phyloP scores from a whole-genome alignment of 1,284 basidiomycete species.

The Xerocomus nothofagi region DNA sequence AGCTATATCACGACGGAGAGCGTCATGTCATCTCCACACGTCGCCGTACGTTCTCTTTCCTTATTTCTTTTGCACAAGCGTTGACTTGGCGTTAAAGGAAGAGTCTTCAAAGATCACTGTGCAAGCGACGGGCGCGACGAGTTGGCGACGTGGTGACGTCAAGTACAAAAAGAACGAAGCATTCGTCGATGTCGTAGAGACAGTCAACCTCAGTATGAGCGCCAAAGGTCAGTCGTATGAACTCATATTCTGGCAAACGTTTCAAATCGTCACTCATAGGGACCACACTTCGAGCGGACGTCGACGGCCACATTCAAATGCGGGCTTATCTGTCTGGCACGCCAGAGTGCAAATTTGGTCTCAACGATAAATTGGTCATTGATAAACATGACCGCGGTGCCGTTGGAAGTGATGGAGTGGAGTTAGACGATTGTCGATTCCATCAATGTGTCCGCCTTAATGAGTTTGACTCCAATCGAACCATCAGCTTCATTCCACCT shows the following conservation, averaged over 20 bases:
- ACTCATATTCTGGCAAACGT: neutral
- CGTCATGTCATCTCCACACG: conserved; percentile 79
- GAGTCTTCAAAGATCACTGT: conserved; percentile 96
- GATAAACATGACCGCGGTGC: conserved; percentile 77
- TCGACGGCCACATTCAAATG: conserved; percentile 98
- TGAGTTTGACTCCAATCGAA: conserved; percentile 91
- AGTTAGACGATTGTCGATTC: conserved; percentile 97
- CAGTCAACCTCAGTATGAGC: conserved; percentile 94
- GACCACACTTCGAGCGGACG: conserved; percentile 91
- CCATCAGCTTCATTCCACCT: conserved; percentile 96
- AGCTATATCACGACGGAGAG: conserved; percentile 98
- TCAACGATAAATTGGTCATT: conserved; percentile 97
- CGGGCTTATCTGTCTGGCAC: conserved; percentile 95
- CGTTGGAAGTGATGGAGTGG: conserved; percentile 73
- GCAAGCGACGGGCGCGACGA: conserved; percentile 93
- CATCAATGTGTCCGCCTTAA: conserved; percentile 97
- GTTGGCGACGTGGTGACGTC: conserved; percentile 91
- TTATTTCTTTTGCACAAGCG: neutral
- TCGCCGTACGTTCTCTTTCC: conserved; percentile 58
- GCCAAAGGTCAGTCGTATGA: conserved; percentile 68
- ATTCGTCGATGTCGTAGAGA: conserved; percentile 97
- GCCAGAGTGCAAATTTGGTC: conserved; percentile 96
- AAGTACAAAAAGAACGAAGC: conserved; percentile 99
- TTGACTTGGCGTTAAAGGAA: conserved; percentile 56
- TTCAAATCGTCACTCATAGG: conserved; percentile 48